Evolutionary conservation across 257 asterid species (phyloP).

Genomic region (Fraxinus excelsior): DNA sequence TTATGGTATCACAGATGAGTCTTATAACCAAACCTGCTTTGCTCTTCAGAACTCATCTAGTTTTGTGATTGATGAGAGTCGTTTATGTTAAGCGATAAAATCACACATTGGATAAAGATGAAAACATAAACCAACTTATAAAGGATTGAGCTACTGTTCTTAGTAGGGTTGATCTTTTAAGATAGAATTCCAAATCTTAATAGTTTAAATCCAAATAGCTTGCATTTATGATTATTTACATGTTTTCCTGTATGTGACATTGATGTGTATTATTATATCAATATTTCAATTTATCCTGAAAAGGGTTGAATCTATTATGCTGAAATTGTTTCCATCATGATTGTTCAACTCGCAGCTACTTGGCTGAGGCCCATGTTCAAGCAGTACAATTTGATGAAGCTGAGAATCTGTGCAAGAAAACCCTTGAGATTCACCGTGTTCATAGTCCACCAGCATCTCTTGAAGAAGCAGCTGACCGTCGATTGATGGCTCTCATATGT

Average conservation of each 20-base stretch:
- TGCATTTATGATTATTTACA: not conserved
- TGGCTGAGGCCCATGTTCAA: conserved; percentile 98
- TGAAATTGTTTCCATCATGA: not conserved
- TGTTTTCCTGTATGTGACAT: not conserved
- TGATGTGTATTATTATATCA: not conserved
- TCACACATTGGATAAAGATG: too few species aligned
- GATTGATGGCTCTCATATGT: conserved; percentile 94
- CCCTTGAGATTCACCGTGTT: conserved; percentile 95
- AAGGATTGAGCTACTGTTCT: too few species aligned
- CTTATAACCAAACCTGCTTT: not conserved
- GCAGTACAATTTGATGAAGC: conserved; percentile 99
- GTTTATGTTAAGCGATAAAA: not conserved
- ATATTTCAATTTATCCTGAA: not conserved
- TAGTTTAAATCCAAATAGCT: not conserved
- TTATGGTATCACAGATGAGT: not conserved
- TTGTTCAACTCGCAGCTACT: conserved; percentile 54
- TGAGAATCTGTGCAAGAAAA: conserved; percentile 74
- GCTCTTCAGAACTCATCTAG: not conserved
- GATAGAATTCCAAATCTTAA: too few species aligned
- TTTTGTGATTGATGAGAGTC: not conserved
- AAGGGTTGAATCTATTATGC: not conserved
- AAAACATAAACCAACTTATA: too few species aligned
- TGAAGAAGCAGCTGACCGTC: conserved; percentile 98
- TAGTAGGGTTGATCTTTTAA: too few species aligned
- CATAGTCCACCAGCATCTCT: conserved; percentile 99